Evolutionary conservation across 805 yeast genomes (phyloP).

Genomic region (Metschnikowia drakensbergensis): DNA sequence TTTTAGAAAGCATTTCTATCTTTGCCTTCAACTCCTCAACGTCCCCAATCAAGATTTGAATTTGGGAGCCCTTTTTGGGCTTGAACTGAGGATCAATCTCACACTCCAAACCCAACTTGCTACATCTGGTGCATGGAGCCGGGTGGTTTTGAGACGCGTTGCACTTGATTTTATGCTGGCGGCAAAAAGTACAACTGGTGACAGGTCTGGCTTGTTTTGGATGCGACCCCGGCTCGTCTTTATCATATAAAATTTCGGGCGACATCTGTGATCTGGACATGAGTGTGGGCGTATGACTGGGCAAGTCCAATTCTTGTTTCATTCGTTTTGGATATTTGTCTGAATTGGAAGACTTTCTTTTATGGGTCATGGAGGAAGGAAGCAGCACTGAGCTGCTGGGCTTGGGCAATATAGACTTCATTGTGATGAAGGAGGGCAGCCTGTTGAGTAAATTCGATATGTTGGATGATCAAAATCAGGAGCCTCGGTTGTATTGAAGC

Average conservation of each 20-base stretch:
- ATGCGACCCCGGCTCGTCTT: constrained; percentile 3
- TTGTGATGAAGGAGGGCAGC: not conserved
- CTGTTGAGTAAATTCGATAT: not conserved
- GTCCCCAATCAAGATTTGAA: constrained; percentile 78
- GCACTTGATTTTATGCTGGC: constrained; percentile 92
- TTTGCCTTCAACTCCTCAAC: constrained; percentile 75
- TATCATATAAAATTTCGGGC: not conserved
- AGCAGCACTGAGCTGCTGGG: constrained; percentile 23
- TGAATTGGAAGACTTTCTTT: constrained; percentile 17
- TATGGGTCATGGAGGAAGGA: constrained; percentile 15
- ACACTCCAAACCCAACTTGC: constrained; percentile 72
- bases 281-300: constrained; percentile 3
- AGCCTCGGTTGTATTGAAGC: not conserved
- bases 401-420: constrained; percentile 42
- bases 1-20: constrained; percentile 59
- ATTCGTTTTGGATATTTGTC: constrained; percentile 13
- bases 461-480: not conserved
- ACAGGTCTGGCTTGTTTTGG: constrained; percentile 61
- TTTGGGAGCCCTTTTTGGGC: constrained; percentile 89
- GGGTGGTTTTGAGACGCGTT: constrained; percentile 85
- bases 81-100: constrained; percentile 88
- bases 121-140: constrained; percentile 77
- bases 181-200: constrained; percentile 88
- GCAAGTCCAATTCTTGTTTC: constrained; percentile 9
- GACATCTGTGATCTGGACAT: constrained; percentile 6